These are phyloP conservation scores for Colletotrichum abscissum DNA, from an alignment of 2,329 filamentous ascomycete genomes.

Conservation along the genomic window DNA sequence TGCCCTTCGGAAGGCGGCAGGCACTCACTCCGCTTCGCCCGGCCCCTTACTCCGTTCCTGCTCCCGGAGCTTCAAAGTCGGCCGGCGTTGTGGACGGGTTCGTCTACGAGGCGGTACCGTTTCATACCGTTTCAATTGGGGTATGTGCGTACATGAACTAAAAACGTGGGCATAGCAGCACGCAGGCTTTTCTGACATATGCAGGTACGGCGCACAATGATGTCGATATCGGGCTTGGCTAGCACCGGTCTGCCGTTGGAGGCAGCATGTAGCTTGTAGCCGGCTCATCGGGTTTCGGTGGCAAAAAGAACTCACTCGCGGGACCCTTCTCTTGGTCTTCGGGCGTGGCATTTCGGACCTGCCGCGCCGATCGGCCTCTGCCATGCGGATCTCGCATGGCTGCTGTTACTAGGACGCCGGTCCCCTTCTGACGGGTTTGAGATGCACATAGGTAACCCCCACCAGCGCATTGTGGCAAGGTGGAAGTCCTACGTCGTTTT, in stretches of 20 bases:
- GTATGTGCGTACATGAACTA: not conserved
- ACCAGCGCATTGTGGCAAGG: not conserved
- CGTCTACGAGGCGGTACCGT: not conserved
- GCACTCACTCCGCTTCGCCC: not conserved
- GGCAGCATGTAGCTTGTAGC: not conserved
- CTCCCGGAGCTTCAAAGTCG: not conserved
- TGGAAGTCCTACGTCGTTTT: not conserved
- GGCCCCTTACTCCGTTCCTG: not conserved
- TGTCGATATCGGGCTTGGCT: not conserved
- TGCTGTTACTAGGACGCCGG: not conserved
- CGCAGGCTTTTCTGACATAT: not conserved
- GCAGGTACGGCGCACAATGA: constrained; percentile 30
- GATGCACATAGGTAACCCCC: not conserved
- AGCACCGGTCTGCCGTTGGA: too few species aligned
- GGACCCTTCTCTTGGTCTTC: not conserved
- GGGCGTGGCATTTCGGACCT: not conserved
- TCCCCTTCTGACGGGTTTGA: not conserved
- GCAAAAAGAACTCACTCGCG: not conserved
- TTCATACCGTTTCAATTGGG: not conserved
- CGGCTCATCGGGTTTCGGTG: not conserved
- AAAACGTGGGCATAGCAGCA: not conserved
- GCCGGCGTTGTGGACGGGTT: not conserved
- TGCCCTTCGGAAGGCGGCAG: not conserved
- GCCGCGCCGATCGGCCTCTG: not conserved
- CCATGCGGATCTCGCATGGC: not conserved